A percentile compares a stretch with the other conserved stretches of the same genome.
These are phyloP conservation scores for Fusarium chaquense DNA, from an alignment of 2,329 filamentous ascomycete species.

Conservation along the genomic window DNA sequence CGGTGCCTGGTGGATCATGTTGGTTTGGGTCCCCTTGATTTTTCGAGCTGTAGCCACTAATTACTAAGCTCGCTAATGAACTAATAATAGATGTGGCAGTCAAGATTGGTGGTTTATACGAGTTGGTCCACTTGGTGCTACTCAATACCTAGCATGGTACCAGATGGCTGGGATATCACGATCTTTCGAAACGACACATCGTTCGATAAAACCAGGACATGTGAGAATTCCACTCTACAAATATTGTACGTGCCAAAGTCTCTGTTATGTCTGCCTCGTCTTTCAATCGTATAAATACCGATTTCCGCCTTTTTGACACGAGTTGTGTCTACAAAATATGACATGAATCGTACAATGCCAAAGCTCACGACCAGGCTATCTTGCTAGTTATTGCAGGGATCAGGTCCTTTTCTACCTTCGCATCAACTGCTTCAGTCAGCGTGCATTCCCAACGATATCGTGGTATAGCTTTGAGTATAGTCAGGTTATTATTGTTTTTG, in stretches of 20 bases:
- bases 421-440: too few species aligned
- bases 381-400: too few species aligned
- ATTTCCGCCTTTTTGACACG: not conserved
- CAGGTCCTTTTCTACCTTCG: not conserved
- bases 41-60: not conserved
- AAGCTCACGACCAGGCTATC: not conserved
- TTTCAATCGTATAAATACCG: not conserved
- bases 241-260: not conserved
- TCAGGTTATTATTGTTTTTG: too few species aligned
- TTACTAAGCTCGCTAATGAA: slow-evolving; percentile 10
- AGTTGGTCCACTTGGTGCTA: not conserved
- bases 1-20: slow-evolving; percentile 6
- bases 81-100: slow-evolving; percentile 19
- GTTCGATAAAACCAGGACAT: not conserved
- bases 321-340: not conserved
- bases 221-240: not conserved
- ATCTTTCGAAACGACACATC: not conserved
- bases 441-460: too few species aligned
- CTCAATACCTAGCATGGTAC: not conserved
- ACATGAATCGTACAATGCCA: not conserved
- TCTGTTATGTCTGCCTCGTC: too few species aligned
- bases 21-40: not conserved
- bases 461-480: too few species aligned
- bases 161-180: not conserved
- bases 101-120: not conserved